Evolutionary conservation across 2,329 filamentous ascomycete genomes (phyloP).

Genomic region (Ceratocystis variospora): DNA sequence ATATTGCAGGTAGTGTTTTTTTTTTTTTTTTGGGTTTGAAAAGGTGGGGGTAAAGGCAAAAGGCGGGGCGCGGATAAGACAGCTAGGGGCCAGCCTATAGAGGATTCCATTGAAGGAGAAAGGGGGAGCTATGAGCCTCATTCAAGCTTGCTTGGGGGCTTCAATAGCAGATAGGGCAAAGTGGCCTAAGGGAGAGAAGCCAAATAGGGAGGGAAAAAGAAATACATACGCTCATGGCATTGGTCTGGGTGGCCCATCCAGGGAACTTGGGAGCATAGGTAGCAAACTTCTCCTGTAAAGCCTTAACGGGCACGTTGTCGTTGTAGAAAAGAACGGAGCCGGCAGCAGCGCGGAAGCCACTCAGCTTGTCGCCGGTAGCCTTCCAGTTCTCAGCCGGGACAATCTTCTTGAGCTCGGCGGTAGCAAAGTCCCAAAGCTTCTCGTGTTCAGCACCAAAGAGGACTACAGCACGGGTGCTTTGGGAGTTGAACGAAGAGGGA

Average conservation of each 20-base stretch:
- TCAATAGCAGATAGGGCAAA: not conserved
- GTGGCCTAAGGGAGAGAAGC: not conserved
- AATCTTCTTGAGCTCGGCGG: conserved; percentile 50
- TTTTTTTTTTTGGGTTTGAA: not conserved
- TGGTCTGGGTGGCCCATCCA: conserved; percentile 59
- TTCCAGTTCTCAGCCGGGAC: conserved; percentile 52
- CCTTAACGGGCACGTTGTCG: conserved; percentile 53
- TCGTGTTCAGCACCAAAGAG: conserved; percentile 73
- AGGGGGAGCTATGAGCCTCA: not conserved
- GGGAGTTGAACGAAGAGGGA: conserved; percentile 79
- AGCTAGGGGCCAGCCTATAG: not conserved
- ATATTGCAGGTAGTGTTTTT: not conserved
- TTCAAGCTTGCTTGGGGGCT: not conserved
- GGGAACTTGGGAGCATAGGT: conserved; percentile 69
- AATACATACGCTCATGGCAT: conserved; percentile 50
- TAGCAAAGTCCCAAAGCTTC: conserved; percentile 68
- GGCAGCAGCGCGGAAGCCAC: conserved; percentile 54
- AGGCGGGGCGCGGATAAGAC: not conserved
- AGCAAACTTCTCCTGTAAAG: conserved; percentile 54
- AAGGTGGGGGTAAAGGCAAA: not conserved
- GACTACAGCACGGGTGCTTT: conserved; percentile 65
- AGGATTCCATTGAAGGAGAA: not conserved
- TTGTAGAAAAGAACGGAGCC: conserved; percentile 84
- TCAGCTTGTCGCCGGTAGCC: conserved; percentile 33
- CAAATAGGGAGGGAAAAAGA: not conserved